Conservation (phyloP, 768 basidiomycete species). For the Suillus clintonianus region DNA sequence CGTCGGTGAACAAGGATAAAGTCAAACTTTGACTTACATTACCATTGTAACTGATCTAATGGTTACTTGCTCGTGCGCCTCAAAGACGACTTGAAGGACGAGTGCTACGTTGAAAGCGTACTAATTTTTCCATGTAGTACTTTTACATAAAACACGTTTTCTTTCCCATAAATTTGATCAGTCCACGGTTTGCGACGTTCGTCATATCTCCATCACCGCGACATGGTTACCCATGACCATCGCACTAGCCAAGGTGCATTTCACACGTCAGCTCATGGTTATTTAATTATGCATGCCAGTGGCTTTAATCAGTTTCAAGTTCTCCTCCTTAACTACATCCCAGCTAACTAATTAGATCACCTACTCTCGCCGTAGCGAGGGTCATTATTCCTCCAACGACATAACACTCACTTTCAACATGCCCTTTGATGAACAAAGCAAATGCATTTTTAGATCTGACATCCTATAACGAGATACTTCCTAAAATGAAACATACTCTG, state of each 20-base stretch:
- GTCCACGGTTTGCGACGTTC: not conserved
- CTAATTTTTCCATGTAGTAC: not conserved
- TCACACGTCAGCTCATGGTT: not conserved
- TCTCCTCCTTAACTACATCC: too few species aligned
- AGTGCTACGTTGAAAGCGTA: not conserved
- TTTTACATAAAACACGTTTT: constrained; percentile 28
- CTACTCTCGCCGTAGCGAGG: not conserved
- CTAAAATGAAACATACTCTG: not conserved
- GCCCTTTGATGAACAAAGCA: not conserved
- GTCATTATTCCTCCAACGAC: not conserved
- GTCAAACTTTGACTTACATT: constrained; percentile 22
- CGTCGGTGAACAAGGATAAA: not conserved
- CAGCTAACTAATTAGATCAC: too few species aligned
- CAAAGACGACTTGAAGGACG: too few species aligned
- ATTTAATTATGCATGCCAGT: constrained; percentile 1
- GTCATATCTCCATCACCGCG: constrained; percentile 9
- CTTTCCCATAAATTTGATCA: constrained; percentile 13
- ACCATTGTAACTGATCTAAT: constrained; percentile 6
- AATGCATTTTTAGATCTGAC: too few species aligned
- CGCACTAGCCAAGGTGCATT: not conserved
- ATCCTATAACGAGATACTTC: not conserved
- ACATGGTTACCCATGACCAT: constrained; percentile 3
- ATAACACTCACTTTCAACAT: not conserved
- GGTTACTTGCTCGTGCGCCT: not conserved
- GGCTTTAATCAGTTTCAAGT: too few species aligned